Conservation (phyloP, 305 asterid genomes). For the Fraxinus angustifolia region DNA sequence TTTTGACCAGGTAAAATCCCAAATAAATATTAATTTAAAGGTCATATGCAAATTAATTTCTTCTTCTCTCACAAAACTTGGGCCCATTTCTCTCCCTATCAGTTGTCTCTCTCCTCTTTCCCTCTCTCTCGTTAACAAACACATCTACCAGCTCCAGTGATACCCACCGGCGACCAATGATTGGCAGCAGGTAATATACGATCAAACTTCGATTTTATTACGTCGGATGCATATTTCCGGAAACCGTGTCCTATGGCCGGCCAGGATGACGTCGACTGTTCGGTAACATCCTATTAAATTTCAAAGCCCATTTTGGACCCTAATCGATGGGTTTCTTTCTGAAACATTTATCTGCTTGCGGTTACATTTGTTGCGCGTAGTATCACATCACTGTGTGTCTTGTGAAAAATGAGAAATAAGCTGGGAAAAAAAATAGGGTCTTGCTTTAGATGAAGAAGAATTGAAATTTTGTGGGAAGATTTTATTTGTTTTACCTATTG, state of each 20-base stretch:
- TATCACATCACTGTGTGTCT: constrained; percentile 23
- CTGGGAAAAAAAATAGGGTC: constrained; percentile 29
- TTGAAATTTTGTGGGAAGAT: constrained; percentile 23
- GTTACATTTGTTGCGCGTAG: constrained; percentile 20
- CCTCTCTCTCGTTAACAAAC: neutral
- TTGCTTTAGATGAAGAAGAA: constrained; percentile 23
- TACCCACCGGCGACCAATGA: constrained; percentile 4
- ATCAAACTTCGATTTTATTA: neutral
- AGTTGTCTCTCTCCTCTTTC: neutral
- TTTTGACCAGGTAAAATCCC: neutral
- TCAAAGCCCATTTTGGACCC: constrained; percentile 43
- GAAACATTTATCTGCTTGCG: neutral
- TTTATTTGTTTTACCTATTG: neutral
- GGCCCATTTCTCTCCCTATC: neutral
- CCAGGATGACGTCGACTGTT: constrained; percentile 28
- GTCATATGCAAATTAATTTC: neutral
- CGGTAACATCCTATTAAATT: constrained; percentile 32
- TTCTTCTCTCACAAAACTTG: neutral
- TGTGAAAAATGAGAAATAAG: constrained; percentile 26
- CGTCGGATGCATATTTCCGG: constrained; percentile 28
- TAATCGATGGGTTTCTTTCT: constrained; percentile 24
- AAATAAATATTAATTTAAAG: neutral
- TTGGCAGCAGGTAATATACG: neutral
- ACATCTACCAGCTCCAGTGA: constrained; percentile 16
- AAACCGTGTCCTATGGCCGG: constrained; percentile 13